Evolutionary conservation across 768 basidiomycete genomes (phyloP), one percentile per base, ranked within the genome.

Genomic region (Coprinopsis marcescibilis): DNA sequence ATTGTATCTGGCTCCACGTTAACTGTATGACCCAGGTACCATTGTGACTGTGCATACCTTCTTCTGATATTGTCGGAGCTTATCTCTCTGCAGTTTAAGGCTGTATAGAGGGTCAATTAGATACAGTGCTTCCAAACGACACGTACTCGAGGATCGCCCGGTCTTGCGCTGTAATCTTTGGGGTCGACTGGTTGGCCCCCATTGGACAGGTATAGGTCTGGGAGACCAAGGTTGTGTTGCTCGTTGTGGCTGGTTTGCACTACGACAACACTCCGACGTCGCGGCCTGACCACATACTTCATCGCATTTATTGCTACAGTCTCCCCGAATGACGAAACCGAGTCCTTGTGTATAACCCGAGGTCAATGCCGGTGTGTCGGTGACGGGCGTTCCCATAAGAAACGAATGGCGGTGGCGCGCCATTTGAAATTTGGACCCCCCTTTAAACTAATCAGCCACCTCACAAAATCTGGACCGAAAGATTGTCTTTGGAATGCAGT

Each of bases 1-100:
- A 72, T 73, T 97, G 89, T 51, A 97, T 85, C 95, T 97, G 49
- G n/a, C 10, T 19, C 34, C 27, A 17, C 42, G 25, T 30, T 30
- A 54, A n/a, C 47, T 17, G 19, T 29, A 4, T 23, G 43, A 14
- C 43, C 19, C 36, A 35, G n/a, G 14, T 13, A 14, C 19, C 26
- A 32, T 24, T 33, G 45, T 11, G 27, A 48, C 17, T 41, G 23
- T 33, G 37, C 73, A 23, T 48, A 89, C 95, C 77, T 85, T 85
- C 72, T 83, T 90, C 77, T 95, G 96, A 60, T 98, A 99, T 62
- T 94, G 89, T 62, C 79, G 86, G 51, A 99, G 69, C 64, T 94
- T 97, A 68, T 99, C 96, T 26, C 96, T 77, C 64, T 99, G 96
- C 37, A 96, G 65, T 67, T 99, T 98, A 55, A 99, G 77, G 61